Base-by-base conservation (phyloP, 1,284 basidiomycete species). In the Naganishia sp. region DNA sequence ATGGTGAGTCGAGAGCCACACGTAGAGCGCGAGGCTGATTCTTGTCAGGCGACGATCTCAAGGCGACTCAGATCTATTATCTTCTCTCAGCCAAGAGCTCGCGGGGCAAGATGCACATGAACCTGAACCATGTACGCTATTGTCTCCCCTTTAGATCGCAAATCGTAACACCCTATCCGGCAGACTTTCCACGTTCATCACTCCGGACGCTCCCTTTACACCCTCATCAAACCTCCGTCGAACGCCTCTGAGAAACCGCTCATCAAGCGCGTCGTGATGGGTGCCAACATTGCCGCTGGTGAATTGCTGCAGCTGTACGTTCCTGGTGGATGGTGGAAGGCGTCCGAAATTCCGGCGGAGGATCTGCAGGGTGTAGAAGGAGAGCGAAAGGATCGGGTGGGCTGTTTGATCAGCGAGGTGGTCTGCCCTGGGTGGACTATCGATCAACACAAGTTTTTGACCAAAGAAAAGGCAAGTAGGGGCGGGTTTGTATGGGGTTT, bases 321-420 rank as follows among this genome's bases (percentile, higher is more conserved):
- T 6, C 75, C 75, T 3, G 77, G 76, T 2, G 77, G 76, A 52
- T 77, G 77, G 74, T 79, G 77, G 77, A 79, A 79, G 56, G 75
- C 76, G 1, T 72, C 70, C 31, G 75, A 77, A 66, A 72, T 79
- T 13, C 77, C 76, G 1, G 70, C 68, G 5, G 75, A 75, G 42
- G 78, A 79, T 64, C 60, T 74, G 1, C n/a, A 64, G 10, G 50
- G 39, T n/a, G 49, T 71, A 57, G 36, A 39, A 13, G 36, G 13
- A 7, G 36, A 39, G 36, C 36, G 9, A 39, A 61, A 68, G 46
- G 73, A 78, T 63, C 65, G 56, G 23, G 71, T 73, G 0, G 78
- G 78, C 3, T 76, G 75, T 46, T 55, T 79, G 48, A 76, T 79
- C 49, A 73, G 69, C 33, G 78, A 79, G 69, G 72, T 78, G 3